Percentiles rank a stretch among this genome's conserved stretches.
phyloP scores from a whole-genome alignment of 2,329 filamentous ascomycete species.

The Drechslerella stenobrocha region DNA sequence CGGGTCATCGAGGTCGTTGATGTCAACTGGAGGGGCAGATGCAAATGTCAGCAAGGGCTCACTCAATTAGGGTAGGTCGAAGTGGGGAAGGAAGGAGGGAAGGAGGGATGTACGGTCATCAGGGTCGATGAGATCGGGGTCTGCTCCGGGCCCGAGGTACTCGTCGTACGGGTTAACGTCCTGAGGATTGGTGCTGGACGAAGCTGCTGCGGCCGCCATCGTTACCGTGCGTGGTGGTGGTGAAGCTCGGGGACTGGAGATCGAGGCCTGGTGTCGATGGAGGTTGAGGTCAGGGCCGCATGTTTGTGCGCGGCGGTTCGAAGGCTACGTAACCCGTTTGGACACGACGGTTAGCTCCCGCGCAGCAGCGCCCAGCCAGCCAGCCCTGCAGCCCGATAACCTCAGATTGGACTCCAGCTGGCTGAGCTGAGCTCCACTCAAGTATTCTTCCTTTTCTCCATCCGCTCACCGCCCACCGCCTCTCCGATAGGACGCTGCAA shows the following conservation, averaged over 20 bases:
- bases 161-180: slow-evolving; percentile 68
- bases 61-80: no score
- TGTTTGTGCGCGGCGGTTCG: slow-evolving; percentile 1
- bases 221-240: slow-evolving; percentile 1
- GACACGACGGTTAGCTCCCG: no score
- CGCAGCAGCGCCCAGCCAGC: background rate
- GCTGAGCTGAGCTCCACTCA: no score
- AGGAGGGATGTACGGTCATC: slow-evolving; percentile 68
- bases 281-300: background rate
- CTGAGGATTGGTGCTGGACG: slow-evolving; percentile 57
- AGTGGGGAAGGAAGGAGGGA: no score
- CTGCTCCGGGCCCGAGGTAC: slow-evolving; percentile 58
- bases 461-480: no score
- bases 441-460: no score
- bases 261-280: background rate
- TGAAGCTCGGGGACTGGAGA: background rate
- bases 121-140: slow-evolving; percentile 75
- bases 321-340: slow-evolving; percentile 48
- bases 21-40: no score
- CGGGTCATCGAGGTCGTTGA: slow-evolving; percentile 92
- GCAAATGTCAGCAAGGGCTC: slow-evolving; percentile 50
- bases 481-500: slow-evolving; percentile 20
- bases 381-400: background rate
- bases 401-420: no score
- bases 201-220: slow-evolving; percentile 51